Percentiles rank a stretch among this genome's conserved stretches.
phyloP scores from a whole-genome alignment of 345 rosid species.

The Euphorbia lathyris region DNA sequence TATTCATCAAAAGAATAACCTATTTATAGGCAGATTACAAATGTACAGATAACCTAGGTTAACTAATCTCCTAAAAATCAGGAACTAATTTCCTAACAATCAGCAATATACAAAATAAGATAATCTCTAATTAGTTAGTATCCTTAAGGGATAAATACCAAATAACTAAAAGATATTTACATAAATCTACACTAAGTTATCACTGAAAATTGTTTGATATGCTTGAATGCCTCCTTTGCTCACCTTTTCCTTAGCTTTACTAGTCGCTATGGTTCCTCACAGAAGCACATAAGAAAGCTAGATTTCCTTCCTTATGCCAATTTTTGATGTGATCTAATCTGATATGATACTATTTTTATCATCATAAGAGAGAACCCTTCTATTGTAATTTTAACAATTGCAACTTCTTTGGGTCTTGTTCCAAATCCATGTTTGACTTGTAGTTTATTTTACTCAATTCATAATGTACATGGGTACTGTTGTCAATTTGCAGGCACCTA shows the following conservation, averaged over 20 bases:
- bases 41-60: too few relatives aligned
- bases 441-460: constrained; percentile 1
- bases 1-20: too few relatives aligned
- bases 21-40: too few relatives aligned
- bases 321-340: background rate
- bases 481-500: constrained; percentile 48
- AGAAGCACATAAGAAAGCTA: background rate
- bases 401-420: background rate
- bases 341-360: background rate
- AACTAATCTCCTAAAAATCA: too few relatives aligned
- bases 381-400: background rate
- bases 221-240: background rate
- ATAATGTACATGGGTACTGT: background rate
- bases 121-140: too few relatives aligned
- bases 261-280: background rate
- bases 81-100: too few relatives aligned
- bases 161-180: too few relatives aligned
- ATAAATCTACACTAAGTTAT: too few relatives aligned
- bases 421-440: background rate
- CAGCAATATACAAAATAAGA: too few relatives aligned
- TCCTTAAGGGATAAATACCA: too few relatives aligned
- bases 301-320: background rate
- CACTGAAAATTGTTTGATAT: background rate
- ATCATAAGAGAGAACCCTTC: background rate
- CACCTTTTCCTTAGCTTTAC: background rate